A percentile compares a stretch with the other conserved stretches of the same genome.
Evolutionary conservation across 1,284 basidiomycete species (phyloP).

Genomic region (Schizophyllum commune): DNA sequence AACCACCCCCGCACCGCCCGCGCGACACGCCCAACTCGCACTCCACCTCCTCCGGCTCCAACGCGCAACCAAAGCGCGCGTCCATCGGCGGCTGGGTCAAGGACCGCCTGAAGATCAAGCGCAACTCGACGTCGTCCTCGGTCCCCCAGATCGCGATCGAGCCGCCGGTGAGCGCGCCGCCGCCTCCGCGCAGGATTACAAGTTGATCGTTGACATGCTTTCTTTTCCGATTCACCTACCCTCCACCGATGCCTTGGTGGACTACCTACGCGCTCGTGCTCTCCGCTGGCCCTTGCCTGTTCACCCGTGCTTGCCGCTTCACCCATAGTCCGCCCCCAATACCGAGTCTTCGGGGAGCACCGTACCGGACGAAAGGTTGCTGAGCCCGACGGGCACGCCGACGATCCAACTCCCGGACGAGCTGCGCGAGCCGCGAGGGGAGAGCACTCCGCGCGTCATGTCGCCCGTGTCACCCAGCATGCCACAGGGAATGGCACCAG

Average conservation of each 20-base stretch:
- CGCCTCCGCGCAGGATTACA: neutral
- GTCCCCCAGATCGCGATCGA: constrained; percentile 11
- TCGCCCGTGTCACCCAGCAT: neutral
- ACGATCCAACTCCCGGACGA: neutral
- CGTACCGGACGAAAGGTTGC: neutral
- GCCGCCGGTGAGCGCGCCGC: constrained; percentile 8
- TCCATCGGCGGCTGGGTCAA: neutral
- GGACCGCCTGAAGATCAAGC: neutral
- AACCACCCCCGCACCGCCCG: neutral
- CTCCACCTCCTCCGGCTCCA: neutral
- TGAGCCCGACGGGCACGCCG: neutral
- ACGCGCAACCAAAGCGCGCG: neutral
- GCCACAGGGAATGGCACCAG: too few relatives aligned
- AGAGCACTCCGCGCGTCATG: neutral
- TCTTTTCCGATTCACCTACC: neutral
- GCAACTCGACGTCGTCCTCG: constrained; percentile 1
- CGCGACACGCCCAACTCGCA: neutral
- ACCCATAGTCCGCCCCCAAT: neutral
- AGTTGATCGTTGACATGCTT: neutral
- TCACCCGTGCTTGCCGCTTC: too few relatives aligned
- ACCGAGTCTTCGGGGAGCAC: neutral
- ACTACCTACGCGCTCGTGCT: too few relatives aligned
- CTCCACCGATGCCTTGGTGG: neutral
- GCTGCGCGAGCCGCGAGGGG: too few relatives aligned
- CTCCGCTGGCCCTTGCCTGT: neutral